Evolutionary conservation across 106 monocot species (phyloP), one percentile per base, ranked within the genome.

Genomic region (Dioscorea dumetorum): DNA sequence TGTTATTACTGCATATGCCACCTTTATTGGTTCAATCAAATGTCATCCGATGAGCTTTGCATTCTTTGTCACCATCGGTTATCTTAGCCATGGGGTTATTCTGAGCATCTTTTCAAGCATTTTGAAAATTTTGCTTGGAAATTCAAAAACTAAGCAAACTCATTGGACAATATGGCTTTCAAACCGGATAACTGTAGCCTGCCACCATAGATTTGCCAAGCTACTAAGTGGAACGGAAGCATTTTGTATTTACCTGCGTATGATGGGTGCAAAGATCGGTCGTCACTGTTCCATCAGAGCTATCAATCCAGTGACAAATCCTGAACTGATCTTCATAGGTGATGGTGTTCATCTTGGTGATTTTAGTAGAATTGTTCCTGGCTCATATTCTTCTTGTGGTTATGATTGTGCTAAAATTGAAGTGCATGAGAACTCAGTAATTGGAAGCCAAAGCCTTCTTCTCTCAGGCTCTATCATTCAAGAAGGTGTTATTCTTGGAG

Each of bases 341-440:
- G 79, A 84, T 61, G 83, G 83, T 15, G 79, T 79, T 31, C 83
- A 84, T 73, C 63, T 84, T 2, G 83, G 83, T 61, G 83, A 84
- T 61, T 84, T 84, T 60, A 72, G 83, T 69, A 65, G 69, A 13
- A 75, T 84, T 60, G 69, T 84, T 8, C 66, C 79, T 52, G 64
- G 75, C 19, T 72, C 72, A 59, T 76, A 84, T 62, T 84, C 79
- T 20, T 61, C 69, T 9, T 24, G 49, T 7, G 73, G 79, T 4
- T 76, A 64, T 32, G 52, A 12, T 17, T 13, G n/a, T 24, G 72
- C 51, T 50, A 60, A 67, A 49, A 66, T 84, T 24, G 49, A 64
- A 59, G 70, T 84, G 21, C 49, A 69, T 22, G 71, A 63, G 28
- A 84, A 84, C 22, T 76, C 79, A 9, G 76, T 84, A 4, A 18